phyloP scores from a whole-genome alignment of 257 asterid species.

The Nyctanthes arbortristis region DNA sequence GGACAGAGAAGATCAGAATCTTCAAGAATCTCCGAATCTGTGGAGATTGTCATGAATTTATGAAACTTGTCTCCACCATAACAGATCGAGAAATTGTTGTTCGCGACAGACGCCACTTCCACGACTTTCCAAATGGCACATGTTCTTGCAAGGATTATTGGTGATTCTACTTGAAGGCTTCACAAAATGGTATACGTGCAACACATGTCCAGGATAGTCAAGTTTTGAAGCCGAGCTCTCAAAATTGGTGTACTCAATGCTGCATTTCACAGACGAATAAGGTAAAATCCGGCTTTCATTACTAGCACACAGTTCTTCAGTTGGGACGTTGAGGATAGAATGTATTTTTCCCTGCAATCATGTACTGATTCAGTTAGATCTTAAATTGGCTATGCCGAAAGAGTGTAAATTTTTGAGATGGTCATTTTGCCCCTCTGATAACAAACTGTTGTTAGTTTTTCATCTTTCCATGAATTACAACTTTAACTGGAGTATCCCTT shows the following conservation, averaged over 20 bases:
- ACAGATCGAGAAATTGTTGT: constrained; percentile 59
- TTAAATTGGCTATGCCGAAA: not conserved
- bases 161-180: constrained; percentile 37
- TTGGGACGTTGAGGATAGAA: not conserved
- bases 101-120: constrained; percentile 68
- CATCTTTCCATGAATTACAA: not conserved
- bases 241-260: constrained; percentile 13
- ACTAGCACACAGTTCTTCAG: not conserved
- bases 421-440: not conserved
- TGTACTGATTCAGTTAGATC: not conserved
- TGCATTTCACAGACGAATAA: not conserved
- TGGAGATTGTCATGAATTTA: constrained; percentile 89
- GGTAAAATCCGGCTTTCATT: constrained; percentile 16
- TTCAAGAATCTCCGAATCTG: constrained; percentile 84
- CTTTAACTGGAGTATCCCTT: not conserved
- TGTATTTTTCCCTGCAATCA: not conserved
- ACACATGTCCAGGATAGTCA: not conserved
- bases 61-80: constrained; percentile 60
- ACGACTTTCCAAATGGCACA: constrained; percentile 58
- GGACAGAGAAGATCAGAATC: constrained; percentile 50
- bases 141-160: constrained; percentile 85
- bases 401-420: not conserved
- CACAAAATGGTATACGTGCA: constrained; percentile 9
- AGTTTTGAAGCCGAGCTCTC: constrained; percentile 6
- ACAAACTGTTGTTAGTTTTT: not conserved